Evolutionary conservation across 192 early-diverging fungal species (phyloP), one percentile per base, ranked within the genome.

Genomic region (Coemansia guatemalensis): DNA sequence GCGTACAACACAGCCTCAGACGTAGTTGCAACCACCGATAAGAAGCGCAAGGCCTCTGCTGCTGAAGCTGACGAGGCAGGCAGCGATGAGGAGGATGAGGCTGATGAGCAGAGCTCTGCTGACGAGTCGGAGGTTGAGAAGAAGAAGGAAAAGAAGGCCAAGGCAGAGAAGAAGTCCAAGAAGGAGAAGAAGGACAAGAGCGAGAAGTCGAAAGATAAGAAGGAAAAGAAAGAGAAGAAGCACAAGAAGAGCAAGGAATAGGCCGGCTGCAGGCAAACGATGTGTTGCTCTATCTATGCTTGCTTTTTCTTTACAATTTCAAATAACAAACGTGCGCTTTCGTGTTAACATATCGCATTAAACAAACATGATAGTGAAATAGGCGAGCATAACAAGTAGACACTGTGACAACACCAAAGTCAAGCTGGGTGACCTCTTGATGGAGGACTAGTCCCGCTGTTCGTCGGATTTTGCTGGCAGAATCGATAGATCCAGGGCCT

Each of bases 1-100:
- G 71, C 79, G 17, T 85, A 84, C 79, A 85, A 83, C 69, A 70
- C 75, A 22, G 71, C 83, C 9, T 74, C 76, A 39, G 82, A 75
- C 44, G 69, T 64, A 12, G 71, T 79, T 20, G 70, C 67, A 56
- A 55, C 55, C 1, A 50, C 58, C 23, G 71, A 82, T 59, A 78
- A 78, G 68, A 80, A 82, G 82, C 81, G 75, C 75, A 79, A 84
- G 74, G 73, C 60, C 17, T 57, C 67, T 56, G 71, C 62, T 23
- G 75, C 62, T n/a, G 68, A 69, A 51, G 74, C 66, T 12, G 75
- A 82, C 11, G 70, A 59, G 60, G 64, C 71, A 44, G 67, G 55
- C 6, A 71, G 69, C 33, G 66, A 84, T 35, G 73, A 73, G 53
- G 69, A 81, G 69, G 35, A 59, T 18, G 56, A 68, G 62, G 39